phyloP scores from a whole-genome alignment of 176 grass and related monocot species.

The Juncus effusus region DNA sequence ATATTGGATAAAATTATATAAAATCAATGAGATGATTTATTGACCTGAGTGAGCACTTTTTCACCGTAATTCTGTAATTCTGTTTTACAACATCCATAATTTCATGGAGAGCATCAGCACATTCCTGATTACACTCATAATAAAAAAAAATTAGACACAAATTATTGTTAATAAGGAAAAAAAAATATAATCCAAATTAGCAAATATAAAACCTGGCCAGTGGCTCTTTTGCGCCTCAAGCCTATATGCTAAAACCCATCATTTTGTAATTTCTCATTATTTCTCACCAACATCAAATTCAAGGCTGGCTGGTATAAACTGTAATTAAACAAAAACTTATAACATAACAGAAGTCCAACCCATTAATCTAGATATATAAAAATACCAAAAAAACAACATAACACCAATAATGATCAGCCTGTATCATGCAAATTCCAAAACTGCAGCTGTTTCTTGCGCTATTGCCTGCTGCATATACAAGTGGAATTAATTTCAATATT shows the following conservation, averaged over 20 bases:
- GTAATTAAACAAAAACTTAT: slow-evolving; percentile 4
- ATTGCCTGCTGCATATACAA: too few relatives aligned
- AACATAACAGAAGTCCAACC: neutral
- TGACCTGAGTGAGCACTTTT: slow-evolving; percentile 47
- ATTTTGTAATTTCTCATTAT: slow-evolving; percentile 66
- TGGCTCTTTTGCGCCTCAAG: slow-evolving; percentile 75
- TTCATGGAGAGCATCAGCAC: slow-evolving; percentile 30
- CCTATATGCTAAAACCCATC: slow-evolving; percentile 86
- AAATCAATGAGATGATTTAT: slow-evolving; percentile 3
- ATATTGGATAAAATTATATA: neutral
- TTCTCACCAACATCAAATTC: slow-evolving; percentile 63
- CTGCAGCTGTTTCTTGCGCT: too few relatives aligned
- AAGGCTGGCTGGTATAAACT: slow-evolving; percentile 93
- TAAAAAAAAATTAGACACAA: slow-evolving; percentile 10
- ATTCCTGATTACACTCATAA: too few relatives aligned
- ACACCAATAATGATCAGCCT: too few relatives aligned
- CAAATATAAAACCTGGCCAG: slow-evolving; percentile 47
- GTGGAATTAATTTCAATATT: too few relatives aligned
- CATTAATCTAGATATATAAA: too few relatives aligned
- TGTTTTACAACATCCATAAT: slow-evolving; percentile 86
- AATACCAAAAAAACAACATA: too few relatives aligned
- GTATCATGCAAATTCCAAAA: too few relatives aligned
- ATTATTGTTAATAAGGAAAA: slow-evolving; percentile 10
- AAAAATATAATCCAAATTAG: neutral
- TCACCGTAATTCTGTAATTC: slow-evolving; percentile 64